Evolutionary conservation across 768 basidiomycete genomes (phyloP).

Genomic region (Lactarius sanguifluus): DNA sequence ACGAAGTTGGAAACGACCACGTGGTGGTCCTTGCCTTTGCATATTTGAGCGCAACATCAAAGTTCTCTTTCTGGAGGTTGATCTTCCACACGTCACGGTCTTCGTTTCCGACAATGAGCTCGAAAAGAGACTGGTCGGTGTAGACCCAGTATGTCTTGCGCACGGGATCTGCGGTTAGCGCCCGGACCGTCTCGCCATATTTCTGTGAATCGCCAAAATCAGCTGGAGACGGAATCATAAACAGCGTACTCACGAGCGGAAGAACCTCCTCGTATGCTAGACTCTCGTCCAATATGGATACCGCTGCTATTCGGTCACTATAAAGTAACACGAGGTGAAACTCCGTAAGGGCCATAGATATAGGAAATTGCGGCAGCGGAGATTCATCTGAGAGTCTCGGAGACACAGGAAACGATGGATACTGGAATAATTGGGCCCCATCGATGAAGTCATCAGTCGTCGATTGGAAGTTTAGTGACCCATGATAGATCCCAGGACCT

Average conservation of each 20-base stretch:
- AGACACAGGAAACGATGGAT: conserved; percentile 49
- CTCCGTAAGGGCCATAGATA: conserved; percentile 82
- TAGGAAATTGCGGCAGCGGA: conserved; percentile 48
- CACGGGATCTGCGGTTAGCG: conserved; percentile 80
- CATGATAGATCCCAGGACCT: conserved; percentile 91
- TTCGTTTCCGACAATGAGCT: conserved; percentile 83
- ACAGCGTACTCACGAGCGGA: conserved; percentile 59
- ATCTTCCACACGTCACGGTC: conserved; percentile 94
- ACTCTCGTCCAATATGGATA: conserved; percentile 79
- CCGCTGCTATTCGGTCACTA: conserved; percentile 68
- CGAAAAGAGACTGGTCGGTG: conserved; percentile 85
- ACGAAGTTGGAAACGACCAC: background rate
- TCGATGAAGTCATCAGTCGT: conserved; percentile 75
- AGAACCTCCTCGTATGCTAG: conserved; percentile 81
- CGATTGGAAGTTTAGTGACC: conserved; percentile 67
- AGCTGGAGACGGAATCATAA: background rate
- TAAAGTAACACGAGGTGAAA: conserved; percentile 91
- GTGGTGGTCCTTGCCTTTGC: conserved; percentile 59
- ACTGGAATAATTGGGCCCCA: conserved; percentile 75
- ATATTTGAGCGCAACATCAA: conserved; percentile 75
- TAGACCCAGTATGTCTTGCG: conserved; percentile 93
- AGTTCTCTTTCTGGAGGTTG: conserved; percentile 75
- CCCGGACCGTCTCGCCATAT: conserved; percentile 68
- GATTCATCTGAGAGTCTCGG: conserved; percentile 34
- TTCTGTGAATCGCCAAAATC: conserved; percentile 48